Evolutionary conservation across 495 filamentous ascomycete genomes (phyloP), one percentile per base, ranked within the genome.

Genomic region (Neurospora sp.): DNA sequence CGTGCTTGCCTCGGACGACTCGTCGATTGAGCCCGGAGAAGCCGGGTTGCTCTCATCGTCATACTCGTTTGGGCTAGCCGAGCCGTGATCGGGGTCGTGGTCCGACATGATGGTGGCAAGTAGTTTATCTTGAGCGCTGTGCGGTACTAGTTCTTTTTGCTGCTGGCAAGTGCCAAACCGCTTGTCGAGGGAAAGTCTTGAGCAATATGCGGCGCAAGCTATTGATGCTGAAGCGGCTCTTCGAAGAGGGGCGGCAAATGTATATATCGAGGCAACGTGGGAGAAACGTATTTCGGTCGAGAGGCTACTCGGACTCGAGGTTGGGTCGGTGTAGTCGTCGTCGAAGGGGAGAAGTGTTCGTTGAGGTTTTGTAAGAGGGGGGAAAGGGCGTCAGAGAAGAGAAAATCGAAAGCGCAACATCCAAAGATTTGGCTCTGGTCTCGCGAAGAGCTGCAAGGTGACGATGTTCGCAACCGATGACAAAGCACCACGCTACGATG

Each of bases 1-100:
- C 5, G 85, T 87, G 73, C 79, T 85, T 10, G 81, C 82, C 73
- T 85, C 84, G 10, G 85, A 86, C 38, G 83, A 84, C 23, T 78
- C 76, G 77, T 82, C 80, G 42, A 77, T 60, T 7, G 84, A 86
- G 72, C 78, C 78, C 18, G 83, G 84, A 1, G 84, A 87, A 20
- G 66, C 75, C 7, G 84, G 85, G 46, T 80, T 78, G 75, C 75
- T 81, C 72, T 82, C 80, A 69, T 66, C 54, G 40, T 70, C 37
- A 49, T 76, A 73, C 75, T 85, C 84, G 72, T 85, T 83, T 44
- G 84, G 82, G 44, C 83, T 82, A 14, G 76, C 79, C 42, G 83
- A 83, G 60, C 80, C 73, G 70, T 79, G 79, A 70, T 77, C 77
- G 54, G 72, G 69, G 70, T 77, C 73, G 72, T 76, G 70, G 70